phyloP scores from a whole-genome alignment of 1,284 basidiomycete genomes.

The Cutaneotrichosporon cutaneum region DNA sequence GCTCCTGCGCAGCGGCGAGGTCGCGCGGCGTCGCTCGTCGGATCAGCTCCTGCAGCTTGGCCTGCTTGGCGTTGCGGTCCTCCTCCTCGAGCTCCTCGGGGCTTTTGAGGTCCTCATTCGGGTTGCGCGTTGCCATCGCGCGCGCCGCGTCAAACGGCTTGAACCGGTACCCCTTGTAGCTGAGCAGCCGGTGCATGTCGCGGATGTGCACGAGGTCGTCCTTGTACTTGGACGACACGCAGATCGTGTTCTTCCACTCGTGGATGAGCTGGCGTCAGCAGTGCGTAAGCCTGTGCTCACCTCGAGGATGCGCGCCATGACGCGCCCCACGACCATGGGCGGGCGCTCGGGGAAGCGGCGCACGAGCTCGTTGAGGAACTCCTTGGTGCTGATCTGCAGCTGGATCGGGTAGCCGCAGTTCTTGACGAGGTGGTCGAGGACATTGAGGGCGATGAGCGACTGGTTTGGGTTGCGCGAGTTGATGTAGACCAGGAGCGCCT shows the following conservation, averaged over 20 bases:
- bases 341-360: constrained; percentile 96
- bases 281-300: constrained; percentile 55
- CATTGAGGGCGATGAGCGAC: constrained; percentile 47
- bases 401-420: constrained; percentile 96
- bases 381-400: constrained; percentile 96
- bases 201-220: constrained; percentile 96
- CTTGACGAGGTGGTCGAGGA: constrained; percentile 92
- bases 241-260: constrained; percentile 93
- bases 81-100: constrained; percentile 83
- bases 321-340: constrained; percentile 87
- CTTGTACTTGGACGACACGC: constrained; percentile 83
- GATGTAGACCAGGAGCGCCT: constrained; percentile 57
- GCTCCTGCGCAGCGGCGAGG: constrained; percentile 90
- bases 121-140: constrained; percentile 55
- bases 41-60: constrained; percentile 97
- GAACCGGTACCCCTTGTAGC: constrained; percentile 94
- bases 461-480: constrained; percentile 51
- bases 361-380: constrained; percentile 98
- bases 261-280: constrained; percentile 61
- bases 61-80: constrained; percentile 89
- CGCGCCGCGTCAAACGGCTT: constrained; percentile 62
- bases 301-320: constrained; percentile 92
- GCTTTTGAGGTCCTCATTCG: constrained; percentile 49
- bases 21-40: constrained; percentile 93
- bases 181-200: constrained; percentile 94